Evolutionary conservation across 768 basidiomycete species (phyloP), one percentile per base, ranked within the genome.

Genomic region (Boletus tomentosulus): DNA sequence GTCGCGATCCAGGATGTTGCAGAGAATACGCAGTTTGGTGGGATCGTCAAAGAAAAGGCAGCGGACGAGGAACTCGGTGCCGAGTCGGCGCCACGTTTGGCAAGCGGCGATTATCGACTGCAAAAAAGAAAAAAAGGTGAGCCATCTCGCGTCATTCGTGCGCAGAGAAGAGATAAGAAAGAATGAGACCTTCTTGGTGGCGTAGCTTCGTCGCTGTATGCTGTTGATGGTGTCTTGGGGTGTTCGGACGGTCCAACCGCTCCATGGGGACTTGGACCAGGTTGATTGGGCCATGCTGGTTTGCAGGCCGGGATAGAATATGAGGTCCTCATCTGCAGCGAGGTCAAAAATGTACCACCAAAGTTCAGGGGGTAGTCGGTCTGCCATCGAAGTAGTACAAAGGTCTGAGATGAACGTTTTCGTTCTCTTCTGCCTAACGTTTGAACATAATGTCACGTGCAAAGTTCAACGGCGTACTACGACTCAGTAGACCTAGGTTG

Each of bases 41-140:
- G 85, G 83, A 41, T 82, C 74, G 56, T 80, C 78, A 66, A 90
- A 81, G 72, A 85, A 86, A 31, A 91, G 73, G 60, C 76, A 86
- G 8, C 82, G 79, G 64, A 84, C 88, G 57, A 89, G 75, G 45
- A 84, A 80, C 63, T 89, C 85, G 11, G 79, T 73, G 19, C 81
- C 87, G 4, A 87, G 67, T 42, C 69, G 70, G 30, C 80, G 77
- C 85, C 85, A 89, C 7, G 74, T 74, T 56, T 75, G 79, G 64
- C 86, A 89, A 0, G 87, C 87, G 3, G 77, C 68, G 57, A 86
- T 80, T 51, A 91, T 85, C 1, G 85, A 78, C 86, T 90, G 48
- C 0, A 51, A 42, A 15, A 37, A 47, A 33, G 49, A 43, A 13
- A 33, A 27, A 4, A 6, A 1, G 5, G 35, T 48, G 33, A 51